Percentiles rank a stretch among this genome's conserved stretches.
Conservation (phyloP, 1,139 yeast genomes). For the Petasospora rhodanensis region DNA sequence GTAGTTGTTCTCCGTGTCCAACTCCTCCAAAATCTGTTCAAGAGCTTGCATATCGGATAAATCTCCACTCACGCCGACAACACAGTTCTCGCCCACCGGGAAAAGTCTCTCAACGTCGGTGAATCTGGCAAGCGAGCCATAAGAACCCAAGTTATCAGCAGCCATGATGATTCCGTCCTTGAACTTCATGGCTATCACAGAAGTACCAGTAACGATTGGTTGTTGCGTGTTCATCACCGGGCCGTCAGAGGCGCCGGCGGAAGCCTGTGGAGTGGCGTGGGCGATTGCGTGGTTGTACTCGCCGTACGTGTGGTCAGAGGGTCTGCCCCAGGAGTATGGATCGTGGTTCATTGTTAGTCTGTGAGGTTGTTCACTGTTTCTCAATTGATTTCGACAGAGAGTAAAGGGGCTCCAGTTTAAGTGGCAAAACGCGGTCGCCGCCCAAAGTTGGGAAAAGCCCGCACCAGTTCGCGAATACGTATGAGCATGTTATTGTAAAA, state of each 20-base stretch:
- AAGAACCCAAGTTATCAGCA: slow-evolving; percentile 91
- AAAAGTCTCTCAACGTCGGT: slow-evolving; percentile 80
- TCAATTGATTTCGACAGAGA: too few relatives aligned
- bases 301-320: slow-evolving; percentile 78
- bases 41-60: slow-evolving; percentile 89
- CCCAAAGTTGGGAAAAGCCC: too few relatives aligned
- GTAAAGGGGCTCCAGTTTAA: too few relatives aligned
- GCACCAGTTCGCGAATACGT: too few relatives aligned
- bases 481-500: too few relatives aligned
- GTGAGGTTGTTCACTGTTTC: not conserved
- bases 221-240: slow-evolving; percentile 87
- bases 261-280: slow-evolving; percentile 35
- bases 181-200: slow-evolving; percentile 88
- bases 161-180: slow-evolving; percentile 89
- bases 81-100: slow-evolving; percentile 76
- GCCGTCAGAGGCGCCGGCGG: slow-evolving; percentile 25
- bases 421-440: too few relatives aligned
- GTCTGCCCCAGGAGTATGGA: slow-evolving; percentile 95
- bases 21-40: slow-evolving; percentile 67
- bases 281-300: slow-evolving; percentile 70
- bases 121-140: slow-evolving; percentile 89
- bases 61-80: slow-evolving; percentile 95
- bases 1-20: slow-evolving; percentile 36
- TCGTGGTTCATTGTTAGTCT: slow-evolving; percentile 77
- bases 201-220: slow-evolving; percentile 95